A percentile compares a stretch with the other conserved stretches of the same genome.
Conservation (phyloP, 2,329 filamentous ascomycete species). For the Beauveria brongniartii region DNA sequence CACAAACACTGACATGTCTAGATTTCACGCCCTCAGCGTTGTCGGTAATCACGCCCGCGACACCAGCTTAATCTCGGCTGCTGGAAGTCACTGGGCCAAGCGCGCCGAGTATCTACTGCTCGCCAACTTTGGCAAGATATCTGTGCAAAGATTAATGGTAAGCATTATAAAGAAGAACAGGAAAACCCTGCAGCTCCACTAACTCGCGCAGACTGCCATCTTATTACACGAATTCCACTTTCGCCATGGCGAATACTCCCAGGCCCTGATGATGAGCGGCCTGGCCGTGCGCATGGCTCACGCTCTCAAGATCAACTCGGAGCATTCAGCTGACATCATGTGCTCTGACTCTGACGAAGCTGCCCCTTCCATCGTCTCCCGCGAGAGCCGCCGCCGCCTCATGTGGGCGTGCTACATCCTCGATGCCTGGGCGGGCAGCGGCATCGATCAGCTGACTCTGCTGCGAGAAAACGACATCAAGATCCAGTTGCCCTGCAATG, state of each 20-base stretch:
- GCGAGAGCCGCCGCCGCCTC: constrained; percentile 30
- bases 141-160: constrained; percentile 32
- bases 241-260: constrained; percentile 30
- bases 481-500: constrained; percentile 32
- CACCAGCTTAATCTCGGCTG: constrained; percentile 22
- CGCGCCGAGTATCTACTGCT: constrained; percentile 28
- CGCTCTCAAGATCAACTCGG: constrained; percentile 31
- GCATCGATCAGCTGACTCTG: constrained; percentile 30
- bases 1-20: constrained; percentile 14
- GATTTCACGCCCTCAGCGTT: constrained; percentile 26
- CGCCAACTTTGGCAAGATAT: constrained; percentile 31
- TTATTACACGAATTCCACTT: constrained; percentile 33
- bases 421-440: constrained; percentile 32
- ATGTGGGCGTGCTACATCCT: constrained; percentile 37
- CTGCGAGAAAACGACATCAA: constrained; percentile 33
- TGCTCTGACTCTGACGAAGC: constrained; percentile 24
- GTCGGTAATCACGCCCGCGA: constrained; percentile 23
- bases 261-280: constrained; percentile 34
- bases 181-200: background rate
- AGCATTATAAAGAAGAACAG: background rate
- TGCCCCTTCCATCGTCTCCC: constrained; percentile 27
- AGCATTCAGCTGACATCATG: constrained; percentile 29
- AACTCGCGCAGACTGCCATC: constrained; percentile 24
- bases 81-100: constrained; percentile 31
- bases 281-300: constrained; percentile 33